phyloP scores from a whole-genome alignment of 306 rosid genomes.

The Delonix regia region DNA sequence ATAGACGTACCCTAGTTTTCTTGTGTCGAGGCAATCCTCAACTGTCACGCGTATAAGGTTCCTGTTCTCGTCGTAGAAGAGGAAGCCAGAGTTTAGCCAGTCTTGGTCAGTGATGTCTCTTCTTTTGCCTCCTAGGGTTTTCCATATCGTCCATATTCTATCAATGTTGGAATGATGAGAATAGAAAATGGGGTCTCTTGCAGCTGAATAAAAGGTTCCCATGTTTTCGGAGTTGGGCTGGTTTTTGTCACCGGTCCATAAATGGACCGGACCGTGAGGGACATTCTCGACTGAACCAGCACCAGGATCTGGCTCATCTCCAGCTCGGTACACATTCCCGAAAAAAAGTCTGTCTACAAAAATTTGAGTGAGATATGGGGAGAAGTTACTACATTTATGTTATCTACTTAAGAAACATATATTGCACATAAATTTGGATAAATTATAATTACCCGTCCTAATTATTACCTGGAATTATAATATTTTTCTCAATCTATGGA shows the following conservation, averaged over 20 bases:
- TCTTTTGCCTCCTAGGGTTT: constrained; percentile 54
- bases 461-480: too few relatives aligned
- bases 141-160: constrained; percentile 78
- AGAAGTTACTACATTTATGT: too few relatives aligned
- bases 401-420: too few relatives aligned
- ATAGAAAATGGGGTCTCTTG: constrained; percentile 71
- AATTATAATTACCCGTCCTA: too few relatives aligned
- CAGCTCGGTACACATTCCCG: constrained; percentile 62
- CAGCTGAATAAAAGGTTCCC: constrained; percentile 83
- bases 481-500: too few relatives aligned
- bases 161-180: constrained; percentile 77
- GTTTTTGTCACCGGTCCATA: constrained; percentile 57
- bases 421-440: too few relatives aligned
- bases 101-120: constrained; percentile 49
- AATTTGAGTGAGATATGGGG: not conserved
- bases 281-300: constrained; percentile 59
- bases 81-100: constrained; percentile 68
- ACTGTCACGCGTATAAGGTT: constrained; percentile 66
- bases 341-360: constrained; percentile 41
- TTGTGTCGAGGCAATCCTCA: constrained; percentile 61
- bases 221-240: constrained; percentile 64
- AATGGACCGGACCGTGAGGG: constrained; percentile 68
- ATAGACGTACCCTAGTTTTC: constrained; percentile 59
- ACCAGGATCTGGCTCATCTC: constrained; percentile 61
- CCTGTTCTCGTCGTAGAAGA: constrained; percentile 76